Evolutionary conservation across 2,329 filamentous ascomycete genomes (phyloP), one percentile per base, ranked within the genome.

Genomic region (Penicillium sp.): DNA sequence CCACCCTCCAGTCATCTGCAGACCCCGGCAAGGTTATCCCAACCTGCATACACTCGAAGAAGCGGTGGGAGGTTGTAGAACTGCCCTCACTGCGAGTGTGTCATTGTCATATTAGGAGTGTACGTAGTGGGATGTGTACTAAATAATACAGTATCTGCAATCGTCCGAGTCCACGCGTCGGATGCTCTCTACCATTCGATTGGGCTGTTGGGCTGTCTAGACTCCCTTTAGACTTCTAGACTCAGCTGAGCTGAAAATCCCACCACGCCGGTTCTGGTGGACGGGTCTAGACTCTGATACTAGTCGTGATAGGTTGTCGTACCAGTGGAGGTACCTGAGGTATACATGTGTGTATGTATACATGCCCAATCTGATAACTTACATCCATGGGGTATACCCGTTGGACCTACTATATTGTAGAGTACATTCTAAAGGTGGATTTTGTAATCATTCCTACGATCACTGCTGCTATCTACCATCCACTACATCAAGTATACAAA

Each of bases 1-100:
- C 51, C 24, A 13, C 51, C 39, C 39, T 57, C 59, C 55, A 1
- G 43, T 29, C 18, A n/a, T 27, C 18, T 49, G 52, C 55, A 58
- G 41, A 26, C 44, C 34, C 49, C 46, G 46, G 33, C 50, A 57
- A 57, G 55, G 47, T 54, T 55, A 59, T 56, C 36, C 49, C 24
- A 48, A 52, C 39, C 44, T 52, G 52, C 50, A 34, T 17, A 15
- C 41, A 33, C 7, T 40, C 24, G 42, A 55, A 59, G 4, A 51
- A 50, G 58, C 52, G 56, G 56, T 59, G 56, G 58, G 29, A 9
- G 12, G 18, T 21, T n/a, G n/a, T n/a, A n/a, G n/a, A n/a, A n/a
- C n/a, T n/a, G n/a, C n/a, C n/a, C n/a, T n/a, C n/a, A n/a, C n/a
- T n/a, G n/a, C n/a, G n/a, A n/a, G n/a, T n/a, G n/a, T n/a, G n/a